Percentiles rank a stretch among this genome's conserved stretches.
Evolutionary conservation across 371 early-diverging fungal species (phyloP).

Genomic region (Syncephalastrum racemosum): DNA sequence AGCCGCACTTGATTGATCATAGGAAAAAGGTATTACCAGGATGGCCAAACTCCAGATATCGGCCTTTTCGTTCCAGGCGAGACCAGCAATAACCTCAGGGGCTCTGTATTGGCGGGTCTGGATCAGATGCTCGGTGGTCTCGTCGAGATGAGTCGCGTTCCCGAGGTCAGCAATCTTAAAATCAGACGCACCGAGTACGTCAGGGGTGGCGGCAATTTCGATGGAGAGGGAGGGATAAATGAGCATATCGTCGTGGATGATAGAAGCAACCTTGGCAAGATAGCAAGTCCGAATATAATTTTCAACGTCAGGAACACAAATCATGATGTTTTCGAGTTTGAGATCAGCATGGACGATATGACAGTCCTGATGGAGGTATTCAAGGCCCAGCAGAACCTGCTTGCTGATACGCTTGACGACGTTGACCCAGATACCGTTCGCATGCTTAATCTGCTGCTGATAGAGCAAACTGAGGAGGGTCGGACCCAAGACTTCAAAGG

Average conservation of each 20-base stretch:
- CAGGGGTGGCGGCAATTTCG: no score
- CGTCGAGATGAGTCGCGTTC: conserved; percentile 94
- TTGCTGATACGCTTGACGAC: conserved; percentile 87
- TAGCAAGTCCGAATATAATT: conserved; percentile 4
- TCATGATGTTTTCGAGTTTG: conserved; percentile 96
- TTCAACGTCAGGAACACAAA: conserved; percentile 85
- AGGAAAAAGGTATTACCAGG: conserved; percentile 63
- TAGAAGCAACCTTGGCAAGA: no score
- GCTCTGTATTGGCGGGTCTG: conserved; percentile 98
- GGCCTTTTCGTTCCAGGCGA: conserved; percentile 83
- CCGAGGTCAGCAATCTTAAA: conserved; percentile 98
- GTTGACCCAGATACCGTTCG: conserved; percentile 78
- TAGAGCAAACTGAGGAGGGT: conserved; percentile 88
- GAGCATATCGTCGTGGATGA: no score
- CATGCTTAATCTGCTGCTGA: conserved; percentile 57
- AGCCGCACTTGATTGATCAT: no score
- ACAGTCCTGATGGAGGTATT: conserved; percentile 94
- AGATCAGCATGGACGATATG: conserved; percentile 98
- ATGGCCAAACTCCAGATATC: conserved; percentile 98
- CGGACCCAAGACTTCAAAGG: conserved; percentile 96
- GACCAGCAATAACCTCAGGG: conserved; percentile 97
- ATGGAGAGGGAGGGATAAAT: no score
- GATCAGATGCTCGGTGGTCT: conserved; percentile 93
- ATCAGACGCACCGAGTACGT: no score
- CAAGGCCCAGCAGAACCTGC: conserved; percentile 88